Base-by-base conservation (phyloP, 1,139 yeast species). In the Debaryomyces singareniensis region DNA sequence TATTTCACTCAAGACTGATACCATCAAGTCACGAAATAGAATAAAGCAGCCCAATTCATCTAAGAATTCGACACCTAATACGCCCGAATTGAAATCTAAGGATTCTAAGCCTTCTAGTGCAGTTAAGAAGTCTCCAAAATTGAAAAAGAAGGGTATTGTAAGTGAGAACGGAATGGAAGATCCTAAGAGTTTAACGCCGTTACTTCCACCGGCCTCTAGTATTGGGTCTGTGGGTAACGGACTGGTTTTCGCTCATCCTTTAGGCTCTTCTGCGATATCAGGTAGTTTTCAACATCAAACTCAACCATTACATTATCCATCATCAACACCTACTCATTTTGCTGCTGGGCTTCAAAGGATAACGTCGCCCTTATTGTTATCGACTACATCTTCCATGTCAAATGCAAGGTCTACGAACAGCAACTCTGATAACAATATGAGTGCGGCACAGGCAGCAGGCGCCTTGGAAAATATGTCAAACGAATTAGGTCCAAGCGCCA, bases 11-110 rank as follows among this genome's bases (percentile, higher is more conserved):
- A 89, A 89, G 52, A 86, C 95, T 5, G 95, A 87, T 55, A 87
- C 91, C 15, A 89, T 89, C 51, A 85, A 87, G 57, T 79, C 93
- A 27, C 71, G 96, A 48, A 87, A 87, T 53, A 70, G 97, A 47
- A 82, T 76, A 44, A 78, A 78, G 51, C 75, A 71, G 41, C 67
- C 60, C 29, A 44, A 43, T 25, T 40, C 50, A 27, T 53, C 56
- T 22, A 53, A 51, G 32, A 43, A 52, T 13, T 52, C 59, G 24
- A 56, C 59, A 26, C 68, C 72, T 10, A 63, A 62, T 36, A 66
- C 72, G 11, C 73, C 73, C 1, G 71, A 67, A 42, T 50, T 66
- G 29, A 67, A 65, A 40, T 54, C 60, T 24, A 63, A 62, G 37
- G 70, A 63, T 33, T 38, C 43, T 6, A 45, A 45, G 25, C 24